Base-by-base conservation (phyloP, 179 eudicot genomes). In the Silene noctiflora region DNA sequence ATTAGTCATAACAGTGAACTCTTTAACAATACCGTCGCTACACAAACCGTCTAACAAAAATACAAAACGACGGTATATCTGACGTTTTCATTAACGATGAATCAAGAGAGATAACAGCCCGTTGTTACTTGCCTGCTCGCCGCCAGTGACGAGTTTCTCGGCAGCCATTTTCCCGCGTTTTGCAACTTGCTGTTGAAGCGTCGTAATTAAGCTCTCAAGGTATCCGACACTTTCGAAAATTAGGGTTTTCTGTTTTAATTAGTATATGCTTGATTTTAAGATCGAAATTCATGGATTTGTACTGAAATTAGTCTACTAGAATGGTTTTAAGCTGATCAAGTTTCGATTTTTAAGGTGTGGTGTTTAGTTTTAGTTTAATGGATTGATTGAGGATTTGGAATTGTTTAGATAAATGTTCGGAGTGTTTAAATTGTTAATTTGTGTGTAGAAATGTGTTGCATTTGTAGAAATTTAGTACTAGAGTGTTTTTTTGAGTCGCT, bases 141-240 rank as follows among this genome's bases (percentile, higher is more conserved):
- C 73, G 35, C 59, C 59, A n/a, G 4, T 13, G 59, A 13, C 31
- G 21, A 21, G 42, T 46, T 44, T 46, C 25, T 17, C 58, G 19
- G 72, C 58, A 4, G 12, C 3, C 17, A 21, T 13, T 42, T 46
- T 39, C 70, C 24, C 7, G 55, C 29, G 33, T 12, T 27, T 63
- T 25, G 29, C 67, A 9, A 24, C 11, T 42, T 39, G 11, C 16
- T 42, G 5, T 11, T 6, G 29, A 71, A 71, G 48, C 64, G 75
- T 17, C 64, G 13, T 0, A 53, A 51, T 14, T 14, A 24, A 69
- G 29, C 5, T 21, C 4, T 12, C 3, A 6, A 69, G 29, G 72
- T 69, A 42, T 39, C 53, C 39, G 71, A 35, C 71, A 20, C 72
- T 69, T 44, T 69, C 20, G 12, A 70, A 70, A 25, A 21, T 71